Evolutionary conservation across 345 rosid species (phyloP), one percentile per base, ranked within the genome.

Genomic region (Mangifera indica): DNA sequence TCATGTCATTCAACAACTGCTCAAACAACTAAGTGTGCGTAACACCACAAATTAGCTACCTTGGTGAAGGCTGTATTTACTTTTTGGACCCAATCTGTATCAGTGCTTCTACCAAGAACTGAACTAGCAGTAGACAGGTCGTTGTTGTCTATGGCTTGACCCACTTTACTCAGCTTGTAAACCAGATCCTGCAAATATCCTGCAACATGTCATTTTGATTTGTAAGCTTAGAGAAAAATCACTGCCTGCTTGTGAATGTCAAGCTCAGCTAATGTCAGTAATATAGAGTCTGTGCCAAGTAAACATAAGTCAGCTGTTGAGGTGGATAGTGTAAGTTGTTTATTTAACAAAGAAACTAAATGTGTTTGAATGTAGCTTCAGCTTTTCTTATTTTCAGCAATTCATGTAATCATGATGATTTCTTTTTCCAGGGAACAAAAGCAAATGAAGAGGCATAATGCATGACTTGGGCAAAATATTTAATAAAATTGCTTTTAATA

Each of bases 101-200:
- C 87, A 10, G 79, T 77, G 84, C 78, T 86, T 77, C 84, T 81
- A 44, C 93, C 93, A 45, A 95, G 96, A 80, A 92, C 96, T 21
- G 87, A 80, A 76, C 84, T 75, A 24, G 99, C 97, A 26, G 84
- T 44, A 13, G 85, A 42, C 24, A 95, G 82, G 78, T 95, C 98
- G 74, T 89, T 86, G 44, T 83, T 92, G 25, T 95, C 99, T 67
- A 92, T 89, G 72, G 96, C 96, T 85, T 89, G 89, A 24, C 97
- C 98, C 54, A 89, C 89, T 91, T 89, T 85, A 77, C 97, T 95
- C 75, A 95, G 76, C 88, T 89, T 90, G 83, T 84, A 92, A 63
- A 91, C 98, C 17, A 92, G 76, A 69, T 95, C 98, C 80, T 91
- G 98, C 87, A 92, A 76, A 83, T 87, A 92, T 60, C 93, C 96